Evolutionary conservation across 2,329 filamentous ascomycete genomes (phyloP), one percentile per base, ranked within the genome.

Genomic region (Aspergillus pseudonomiae): DNA sequence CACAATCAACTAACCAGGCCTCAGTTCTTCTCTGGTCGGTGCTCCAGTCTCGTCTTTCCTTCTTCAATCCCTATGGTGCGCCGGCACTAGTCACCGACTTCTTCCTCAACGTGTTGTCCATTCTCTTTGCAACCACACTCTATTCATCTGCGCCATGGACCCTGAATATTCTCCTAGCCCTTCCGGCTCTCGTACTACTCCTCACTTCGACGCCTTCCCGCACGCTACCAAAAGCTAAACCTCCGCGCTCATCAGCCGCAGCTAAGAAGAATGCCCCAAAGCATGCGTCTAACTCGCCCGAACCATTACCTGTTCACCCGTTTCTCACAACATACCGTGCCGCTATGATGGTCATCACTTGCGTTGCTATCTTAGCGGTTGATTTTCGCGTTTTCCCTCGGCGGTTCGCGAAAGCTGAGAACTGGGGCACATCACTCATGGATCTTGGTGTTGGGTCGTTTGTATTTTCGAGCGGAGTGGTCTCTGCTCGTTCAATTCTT

Each of bases 371-470:
- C 70, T 85, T 99, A n/a, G 95, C 95, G 19, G 95, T 99, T 58
- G 95, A 99, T 79, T 99, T 99, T 76, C 88, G 85, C 21, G 84
- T 97, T 63, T 99, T 99, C 73, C 95, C 95, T 2, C 88, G 95
- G 32, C 90, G 95, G 36, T 98, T 98, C 76, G 95, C 93, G 62
- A 99, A 99, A 81, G 95, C 96, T 2, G 95, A 99, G 79, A 97
- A 92, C n/a, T 99, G 95, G 93, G 95, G 95, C 60, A 97, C 94
- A 1, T 98, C 94, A n/a, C 82, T 99, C 65, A 99, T 99, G 95
- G 95, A 99, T 76, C 84, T 98, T 72, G 95, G 95, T 56, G 95
- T 99, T 55, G 95, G 95, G 32, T 97, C 94, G 14, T 99, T 99
- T 80, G 95, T 99, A 71, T 99, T 97, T 79, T 93, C 93, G 2